Evolutionary conservation across 371 early-diverging fungal genomes (phyloP).

Genomic region (Mucor racemosus): DNA sequence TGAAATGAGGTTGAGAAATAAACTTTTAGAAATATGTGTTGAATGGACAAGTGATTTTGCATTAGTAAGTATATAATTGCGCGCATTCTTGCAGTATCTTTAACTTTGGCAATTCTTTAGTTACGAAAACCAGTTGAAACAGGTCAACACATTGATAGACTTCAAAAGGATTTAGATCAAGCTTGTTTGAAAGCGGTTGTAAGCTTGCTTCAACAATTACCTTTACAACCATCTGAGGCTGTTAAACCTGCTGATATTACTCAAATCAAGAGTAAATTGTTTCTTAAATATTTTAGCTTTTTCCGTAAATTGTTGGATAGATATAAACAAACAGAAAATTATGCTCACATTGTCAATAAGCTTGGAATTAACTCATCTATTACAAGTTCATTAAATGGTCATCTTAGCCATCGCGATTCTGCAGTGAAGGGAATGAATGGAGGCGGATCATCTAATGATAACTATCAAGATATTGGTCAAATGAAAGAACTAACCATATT

Average conservation of each 20-base stretch:
- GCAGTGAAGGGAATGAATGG: neutral
- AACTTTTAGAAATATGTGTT: constrained; percentile 74
- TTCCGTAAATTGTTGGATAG: constrained; percentile 84
- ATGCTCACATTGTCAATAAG: neutral
- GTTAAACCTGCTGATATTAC: constrained; percentile 60
- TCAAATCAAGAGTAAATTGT: constrained; percentile 73
- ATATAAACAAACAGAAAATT: constrained; percentile 65
- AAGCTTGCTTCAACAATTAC: constrained; percentile 76
- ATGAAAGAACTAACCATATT: constrained; percentile 86
- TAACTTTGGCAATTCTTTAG: neutral
- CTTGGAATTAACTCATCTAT: neutral
- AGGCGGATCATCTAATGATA: neutral
- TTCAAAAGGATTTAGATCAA: constrained; percentile 80
- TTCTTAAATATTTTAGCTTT: constrained; percentile 84
- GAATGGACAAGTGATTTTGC: constrained; percentile 87
- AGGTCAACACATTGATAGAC: constrained; percentile 50
- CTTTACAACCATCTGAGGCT: constrained; percentile 77
- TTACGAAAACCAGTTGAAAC: constrained; percentile 32
- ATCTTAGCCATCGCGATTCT: neutral
- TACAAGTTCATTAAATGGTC: neutral
- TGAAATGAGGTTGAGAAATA: constrained; percentile 83
- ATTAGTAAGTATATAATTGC: constrained; percentile 35
- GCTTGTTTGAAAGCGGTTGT: constrained; percentile 86
- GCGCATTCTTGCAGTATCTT: neutral
- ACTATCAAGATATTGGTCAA: constrained; percentile 58